Base-by-base conservation (phyloP, 768 basidiomycete species). In the Russula dissimulans region DNA sequence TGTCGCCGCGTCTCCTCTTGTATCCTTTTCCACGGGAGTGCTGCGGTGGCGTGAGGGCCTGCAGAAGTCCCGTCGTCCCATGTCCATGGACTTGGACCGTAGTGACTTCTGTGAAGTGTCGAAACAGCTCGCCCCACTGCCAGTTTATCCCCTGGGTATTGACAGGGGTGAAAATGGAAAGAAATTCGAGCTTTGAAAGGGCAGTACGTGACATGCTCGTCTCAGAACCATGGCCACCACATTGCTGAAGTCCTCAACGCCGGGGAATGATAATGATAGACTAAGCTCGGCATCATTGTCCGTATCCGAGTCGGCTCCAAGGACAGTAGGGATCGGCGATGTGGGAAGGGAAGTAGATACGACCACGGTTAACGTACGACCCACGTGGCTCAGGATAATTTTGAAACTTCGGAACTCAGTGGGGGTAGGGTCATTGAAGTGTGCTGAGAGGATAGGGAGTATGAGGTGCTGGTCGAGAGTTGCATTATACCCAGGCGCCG, bases 61-160 rank as follows among this genome's bases (percentile, higher is more conserved):
- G 22, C 22, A 26, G 22, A 26, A 26, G 22, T 26, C 22, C 22
- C 1, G 22, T 26, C 22, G 22, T 26, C 22, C 22, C 22, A 26
- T 2, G 2, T 2, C 22, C 22, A 26, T 26, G 22, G 22, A 26
- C 22, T 26, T 26, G 22, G 22, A 26, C 22, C 22, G 22, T 2
- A 26, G 22, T 26, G 22, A 26, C 22, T 14, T 57, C 43, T 17
- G 17, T 56, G 34, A 49, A 61, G 3, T 22, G 55, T 36, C 26
- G 44, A 41, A 57, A 61, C 10, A 57, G 43, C 2, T 26, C 31
- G 12, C 5, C 49, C 60, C 60, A 61, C n/a, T n/a, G n/a, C n/a
- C n/a, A 26, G 2, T 26, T 26, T 26, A 2, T 26, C 22, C 18
- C 56, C 32, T 10, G 49, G 1, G 10, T 43, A 32, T 12, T 26